A percentile compares a stretch with the other conserved stretches of the same genome.
Conservation (phyloP, 345 rosid species). For the Physaria fendleri region DNA sequence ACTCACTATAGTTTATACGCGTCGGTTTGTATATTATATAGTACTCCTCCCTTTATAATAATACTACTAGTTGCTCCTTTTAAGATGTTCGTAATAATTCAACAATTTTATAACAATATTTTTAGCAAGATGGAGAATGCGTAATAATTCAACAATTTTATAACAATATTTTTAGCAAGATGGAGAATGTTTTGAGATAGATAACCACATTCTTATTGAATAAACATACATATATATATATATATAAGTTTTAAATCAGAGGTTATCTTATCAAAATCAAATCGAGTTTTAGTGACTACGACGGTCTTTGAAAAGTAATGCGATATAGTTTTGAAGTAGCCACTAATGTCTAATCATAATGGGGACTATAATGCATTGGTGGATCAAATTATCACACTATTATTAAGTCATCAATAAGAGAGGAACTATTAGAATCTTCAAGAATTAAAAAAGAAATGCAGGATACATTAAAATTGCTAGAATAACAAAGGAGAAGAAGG, state of each 20-base stretch:
- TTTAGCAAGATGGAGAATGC: slow-evolving; percentile 12
- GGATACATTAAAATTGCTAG: background rate
- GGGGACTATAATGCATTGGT: slow-evolving; percentile 8
- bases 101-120: slow-evolving; percentile 21
- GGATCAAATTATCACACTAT: slow-evolving; percentile 16
- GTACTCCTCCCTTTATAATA: background rate
- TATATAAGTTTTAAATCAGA: background rate
- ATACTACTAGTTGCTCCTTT: slow-evolving; percentile 31
- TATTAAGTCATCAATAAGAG: slow-evolving; percentile 16
- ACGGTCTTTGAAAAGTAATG: background rate
- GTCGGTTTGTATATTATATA: slow-evolving; percentile 17
- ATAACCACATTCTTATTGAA: too few relatives aligned
- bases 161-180: slow-evolving; percentile 19
- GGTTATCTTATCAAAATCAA: background rate
- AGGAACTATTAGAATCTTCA: slow-evolving; percentile 7
- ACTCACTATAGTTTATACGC: slow-evolving; percentile 13
- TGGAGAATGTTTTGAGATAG: slow-evolving; percentile 18
- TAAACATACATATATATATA: too few relatives aligned
- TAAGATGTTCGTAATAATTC: slow-evolving; percentile 29
- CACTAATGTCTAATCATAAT: background rate
- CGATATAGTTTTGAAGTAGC: background rate
- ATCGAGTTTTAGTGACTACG: background rate
- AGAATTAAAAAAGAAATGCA: slow-evolving; percentile 3
- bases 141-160: slow-evolving; percentile 28
- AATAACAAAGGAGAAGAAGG: slow-evolving; percentile 12